phyloP scores from a whole-genome alignment of 176 grass and related monocot species.

The Zoysia pacifica region DNA sequence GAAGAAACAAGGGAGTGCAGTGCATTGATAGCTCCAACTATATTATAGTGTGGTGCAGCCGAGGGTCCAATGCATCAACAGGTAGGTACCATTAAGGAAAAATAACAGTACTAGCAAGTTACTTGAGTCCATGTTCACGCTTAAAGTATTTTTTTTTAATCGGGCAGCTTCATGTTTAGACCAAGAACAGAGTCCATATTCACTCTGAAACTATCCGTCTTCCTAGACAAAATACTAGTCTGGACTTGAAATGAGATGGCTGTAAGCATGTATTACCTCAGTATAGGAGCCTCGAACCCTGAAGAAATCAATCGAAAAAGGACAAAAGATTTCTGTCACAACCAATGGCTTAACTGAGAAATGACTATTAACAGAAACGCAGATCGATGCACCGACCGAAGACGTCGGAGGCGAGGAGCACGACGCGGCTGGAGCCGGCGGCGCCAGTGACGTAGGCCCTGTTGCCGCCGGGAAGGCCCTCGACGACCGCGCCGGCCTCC shows the following conservation, averaged over 20 bases:
- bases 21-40: too few species aligned
- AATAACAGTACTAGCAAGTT: too few species aligned
- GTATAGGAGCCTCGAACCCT: constrained; percentile 42
- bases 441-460: constrained; percentile 32
- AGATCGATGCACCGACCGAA: constrained; percentile 5
- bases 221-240: not conserved
- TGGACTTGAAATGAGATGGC: not conserved
- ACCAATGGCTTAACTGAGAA: not conserved
- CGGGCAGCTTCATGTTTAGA: not conserved
- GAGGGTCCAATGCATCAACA: too few species aligned
- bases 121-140: too few species aligned
- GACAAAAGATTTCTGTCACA: not conserved
- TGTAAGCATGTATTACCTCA: not conserved
- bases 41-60: too few species aligned
- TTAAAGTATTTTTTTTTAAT: not conserved
- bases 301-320: not conserved
- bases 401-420: constrained; percentile 37
- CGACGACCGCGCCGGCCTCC: constrained; percentile 10
- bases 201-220: not conserved
- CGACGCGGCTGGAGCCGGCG: not conserved
- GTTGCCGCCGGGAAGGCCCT: constrained; percentile 17
- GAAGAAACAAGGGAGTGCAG: not conserved
- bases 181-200: not conserved
- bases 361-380: not conserved
- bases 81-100: too few species aligned